These are phyloP conservation scores for Lithohypha guttulata DNA, from an alignment of 2,329 filamentous ascomycete species.

Conservation along the genomic window DNA sequence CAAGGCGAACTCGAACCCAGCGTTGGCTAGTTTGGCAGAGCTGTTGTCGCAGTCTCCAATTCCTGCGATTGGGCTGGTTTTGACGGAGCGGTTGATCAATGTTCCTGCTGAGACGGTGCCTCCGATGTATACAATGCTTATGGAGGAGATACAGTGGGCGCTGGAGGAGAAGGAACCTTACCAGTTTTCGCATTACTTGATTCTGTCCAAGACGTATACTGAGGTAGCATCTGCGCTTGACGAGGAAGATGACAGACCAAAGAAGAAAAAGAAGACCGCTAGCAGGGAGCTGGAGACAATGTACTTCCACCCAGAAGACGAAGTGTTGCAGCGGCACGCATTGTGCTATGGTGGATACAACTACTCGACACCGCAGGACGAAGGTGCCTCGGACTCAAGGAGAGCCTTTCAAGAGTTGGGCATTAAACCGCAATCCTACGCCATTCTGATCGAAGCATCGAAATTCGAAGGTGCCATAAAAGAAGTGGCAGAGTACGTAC, in stretches of 20 bases:
- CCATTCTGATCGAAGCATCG: constrained; percentile 73
- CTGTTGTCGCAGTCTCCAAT: constrained; percentile 45
- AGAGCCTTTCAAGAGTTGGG: constrained; percentile 89
- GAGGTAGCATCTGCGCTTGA: constrained; percentile 77
- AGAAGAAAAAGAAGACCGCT: constrained; percentile 55
- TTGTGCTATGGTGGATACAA: constrained; percentile 58
- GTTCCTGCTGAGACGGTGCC: constrained; percentile 88
- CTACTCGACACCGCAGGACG: constrained; percentile 67
- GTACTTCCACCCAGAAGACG: constrained; percentile 95
- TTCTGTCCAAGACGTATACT: constrained; percentile 83
- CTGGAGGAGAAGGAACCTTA: constrained; percentile 87
- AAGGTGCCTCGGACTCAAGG: constrained; percentile 79
- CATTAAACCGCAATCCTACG: constrained; percentile 68
- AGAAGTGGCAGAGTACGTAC: constrained; percentile 64
- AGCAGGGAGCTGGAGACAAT: constrained; percentile 50
- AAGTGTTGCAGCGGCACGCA: constrained; percentile 70
- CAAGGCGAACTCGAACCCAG: constrained; percentile 42
- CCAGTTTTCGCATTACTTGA: constrained; percentile 82
- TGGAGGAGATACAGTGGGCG: constrained; percentile 81
- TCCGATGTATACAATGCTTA: constrained; percentile 87
- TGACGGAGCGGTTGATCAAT: constrained; percentile 93
- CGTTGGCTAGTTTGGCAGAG: constrained; percentile 47
- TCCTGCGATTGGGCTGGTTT: constrained; percentile 64
- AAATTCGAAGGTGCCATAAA: constrained; percentile 69
- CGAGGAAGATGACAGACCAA: constrained; percentile 48